Percentiles rank a stretch among this genome's conserved stretches.
phyloP scores from a whole-genome alignment of 768 basidiomycete species.

The Mycena venus region DNA sequence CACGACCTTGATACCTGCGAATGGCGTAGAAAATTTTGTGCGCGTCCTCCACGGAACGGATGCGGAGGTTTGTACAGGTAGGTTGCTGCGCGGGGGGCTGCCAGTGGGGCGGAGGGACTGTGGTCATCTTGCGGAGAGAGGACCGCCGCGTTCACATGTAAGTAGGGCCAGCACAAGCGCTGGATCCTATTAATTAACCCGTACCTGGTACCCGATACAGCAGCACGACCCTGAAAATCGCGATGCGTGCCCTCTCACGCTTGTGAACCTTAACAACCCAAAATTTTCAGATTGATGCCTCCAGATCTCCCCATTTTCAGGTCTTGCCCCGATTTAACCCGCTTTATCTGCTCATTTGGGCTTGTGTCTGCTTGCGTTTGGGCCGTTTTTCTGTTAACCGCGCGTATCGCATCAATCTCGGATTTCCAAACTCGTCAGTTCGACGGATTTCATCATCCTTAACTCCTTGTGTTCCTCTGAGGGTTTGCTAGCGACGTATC shows the following conservation, averaged over 20 bases:
- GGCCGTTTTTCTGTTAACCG: background rate
- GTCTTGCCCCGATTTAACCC: background rate
- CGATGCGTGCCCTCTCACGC: conserved; percentile 31
- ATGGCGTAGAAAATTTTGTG: conserved; percentile 87
- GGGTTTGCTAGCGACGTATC: conserved; percentile 3
- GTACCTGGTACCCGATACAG: conserved; percentile 29
- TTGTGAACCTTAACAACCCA: conserved; percentile 30
- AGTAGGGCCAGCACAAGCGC: conserved; percentile 26
- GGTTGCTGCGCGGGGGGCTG: conserved; percentile 67
- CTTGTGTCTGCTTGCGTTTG: background rate
- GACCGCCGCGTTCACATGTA: conserved; percentile 17
- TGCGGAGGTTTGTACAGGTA: conserved; percentile 79
- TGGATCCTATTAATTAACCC: conserved; percentile 15
- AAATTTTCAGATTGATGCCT: conserved; percentile 18
- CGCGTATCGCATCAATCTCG: conserved; percentile 12
- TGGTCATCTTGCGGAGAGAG: conserved; percentile 13
- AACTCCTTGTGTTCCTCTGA: background rate
- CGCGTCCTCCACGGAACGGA: conserved; percentile 82
- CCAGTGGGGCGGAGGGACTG: conserved; percentile 2
- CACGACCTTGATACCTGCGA: conserved; percentile 41
- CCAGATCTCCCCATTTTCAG: background rate
- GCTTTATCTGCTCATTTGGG: background rate
- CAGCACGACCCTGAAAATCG: conserved; percentile 34
- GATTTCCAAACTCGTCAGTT: background rate
- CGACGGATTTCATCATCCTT: background rate